Evolutionary conservation across 768 basidiomycete species (phyloP), one percentile per base, ranked within the genome.

Genomic region (Russula compacta): DNA sequence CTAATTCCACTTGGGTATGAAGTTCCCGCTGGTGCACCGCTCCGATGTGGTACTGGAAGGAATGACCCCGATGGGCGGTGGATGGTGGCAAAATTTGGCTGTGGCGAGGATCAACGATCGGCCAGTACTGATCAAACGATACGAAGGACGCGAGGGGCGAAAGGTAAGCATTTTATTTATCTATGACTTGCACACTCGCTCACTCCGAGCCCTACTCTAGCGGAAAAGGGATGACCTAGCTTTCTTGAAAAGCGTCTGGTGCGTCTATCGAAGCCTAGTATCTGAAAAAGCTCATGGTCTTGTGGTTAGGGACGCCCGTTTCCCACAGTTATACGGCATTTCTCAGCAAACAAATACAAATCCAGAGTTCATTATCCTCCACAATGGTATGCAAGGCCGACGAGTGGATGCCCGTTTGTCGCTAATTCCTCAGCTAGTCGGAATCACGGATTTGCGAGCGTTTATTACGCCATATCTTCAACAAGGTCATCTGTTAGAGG

Each of bases 201-300:
- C 39, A 61, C 24, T 42, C 6, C 2, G 29, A 17, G 21, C 48
- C 21, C 11, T 33, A 24, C 17, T 10, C 32, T n/a, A 35, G 33
- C 32, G 5, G 15, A 36, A 54, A 43, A 36, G 17, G 39, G 59
- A 56, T 17, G 63, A 64, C 35, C 36, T 21, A 2, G 38, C 38
- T 21, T 60, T 53, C 19, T 38, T 59, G 35, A 48, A 64, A 21
- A 56, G 59, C 15, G 29, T 60, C 29, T 50, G 63, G 59, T 64
- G 48, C 19, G 43, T 33, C 21, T 12, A 7, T 19, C 2, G 10
- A 6, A 17, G 14, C 11, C 17, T 12, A 33, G 6, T 6, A 48
- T 15, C 11, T 42, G 40, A 48, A 29, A 29, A 21, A 4, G 3
- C 52, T n/a, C 29, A 33, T 39, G 7, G 19, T 58, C 2, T 46